Evolutionary conservation across 495 filamentous ascomycete genomes (phyloP), one percentile per base, ranked within the genome.

Genomic region (Glutinoglossum americanum): DNA sequence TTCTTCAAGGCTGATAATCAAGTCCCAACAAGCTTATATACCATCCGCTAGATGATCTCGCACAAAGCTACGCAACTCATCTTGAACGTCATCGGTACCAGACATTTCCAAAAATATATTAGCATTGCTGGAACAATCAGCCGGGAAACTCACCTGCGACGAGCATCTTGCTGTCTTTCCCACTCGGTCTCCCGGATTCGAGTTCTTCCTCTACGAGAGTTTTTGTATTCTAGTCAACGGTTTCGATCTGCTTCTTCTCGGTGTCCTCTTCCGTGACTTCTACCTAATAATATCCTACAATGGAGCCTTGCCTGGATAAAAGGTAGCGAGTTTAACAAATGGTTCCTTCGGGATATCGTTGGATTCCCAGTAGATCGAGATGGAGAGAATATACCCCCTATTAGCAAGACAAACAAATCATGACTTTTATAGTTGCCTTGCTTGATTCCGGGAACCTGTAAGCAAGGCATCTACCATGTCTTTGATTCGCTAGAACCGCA

Each of bases 21-120:
- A 55, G 51, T 30, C 26, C 51, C 25, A 55, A 55, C 25, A 55
- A 55, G 51, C 51, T 55, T n/a, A n/a, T 55, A 55, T 33, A n/a
- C 51, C 26, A 30, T 55, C 51, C 51, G 23, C 27, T 30, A 55
- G 51, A 30, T 55, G 33, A 27, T 21, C 51, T 55, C 23, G 51
- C 26, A 55, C 51, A 55, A 55, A 8, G 17, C 26, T 55, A 15
- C 51, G 51, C 33, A 55, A 23, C 51, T 55, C 26, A 30, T 55
- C 51, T 55, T 21, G 51, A 21, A 55, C 26, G 26, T 55, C 51
- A 21, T 55, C 26, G 17, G 51, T 23, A 33, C 51, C 23, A 55
- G 51, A 55, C 17, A 55, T 21, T 55, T 55, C 19, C 17, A n/a
- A 35, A 35, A 35, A 55, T 30, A n/a, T 7, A 30, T 55, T 55